Base-by-base conservation (phyloP, 1,139 yeast genomes). In the Saccharomycopsis hybrid region DNA sequence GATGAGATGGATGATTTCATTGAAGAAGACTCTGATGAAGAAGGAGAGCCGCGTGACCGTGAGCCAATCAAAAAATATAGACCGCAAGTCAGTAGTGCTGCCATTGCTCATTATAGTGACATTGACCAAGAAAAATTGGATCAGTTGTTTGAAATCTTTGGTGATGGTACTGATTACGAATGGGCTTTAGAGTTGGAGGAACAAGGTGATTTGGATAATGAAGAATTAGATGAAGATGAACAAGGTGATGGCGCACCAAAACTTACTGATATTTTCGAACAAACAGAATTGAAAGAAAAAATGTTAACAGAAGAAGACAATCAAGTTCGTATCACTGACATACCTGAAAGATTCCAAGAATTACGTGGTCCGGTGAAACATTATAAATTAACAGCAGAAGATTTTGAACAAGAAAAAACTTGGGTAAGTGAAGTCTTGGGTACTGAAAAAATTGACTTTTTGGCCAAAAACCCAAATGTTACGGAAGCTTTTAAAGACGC, bases 111-210 rank as follows among this genome's bases (percentile, higher is more conserved):
- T 9, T 36, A 36, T 13, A 40, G 43, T 28, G 54, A 51, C 18
- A 84, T 92, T 43, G 96, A 94, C 60, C 84, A 95, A 55, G 98
- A 92, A 62, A 87, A 89, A 64, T 78, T 90, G 57, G 95, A 88
- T 59, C 97, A 92, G 64, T 77, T 92, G 60, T 89, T 82, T 62
- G 98, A 92, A 65, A 90, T 92, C 7, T 92, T 92, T 63, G 99
- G 99, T 55, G 94, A 89, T 65, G 99, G 98, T 44, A 92, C 84
- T 55, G 97, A 90, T 64, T 92, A 92, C 66, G 97, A 88, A 55
- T 92, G 97, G 97, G 98, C 98, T 2, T 73, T 94, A 54, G 97
- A 88, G 60, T 90, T 89, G 35, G 95, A 88, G 67, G 86, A 82
- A 57, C 83, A 81, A 54, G 67, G 69, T 35, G 66, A 60, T 4